Evolutionary conservation across 2,329 filamentous ascomycete species (phyloP).

Genomic region (Verticillium tricorpus): DNA sequence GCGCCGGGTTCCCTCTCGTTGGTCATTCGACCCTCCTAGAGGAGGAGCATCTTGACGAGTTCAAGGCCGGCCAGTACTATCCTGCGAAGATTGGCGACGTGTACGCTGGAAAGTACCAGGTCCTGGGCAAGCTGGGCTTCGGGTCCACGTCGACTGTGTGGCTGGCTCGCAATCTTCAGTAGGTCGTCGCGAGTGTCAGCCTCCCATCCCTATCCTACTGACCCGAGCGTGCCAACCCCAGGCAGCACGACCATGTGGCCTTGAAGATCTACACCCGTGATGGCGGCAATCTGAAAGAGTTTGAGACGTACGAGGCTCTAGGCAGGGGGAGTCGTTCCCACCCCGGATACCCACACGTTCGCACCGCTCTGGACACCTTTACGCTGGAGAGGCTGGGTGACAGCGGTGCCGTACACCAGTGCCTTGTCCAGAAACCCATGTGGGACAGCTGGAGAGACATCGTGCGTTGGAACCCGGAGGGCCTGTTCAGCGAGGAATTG

Average conservation of each 20-base stretch:
- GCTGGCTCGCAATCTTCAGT: slow-evolving; percentile 28
- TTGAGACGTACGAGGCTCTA: slow-evolving; percentile 36
- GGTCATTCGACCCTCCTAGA: slow-evolving; percentile 3
- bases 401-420: slow-evolving; percentile 19
- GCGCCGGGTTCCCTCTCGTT: not conserved
- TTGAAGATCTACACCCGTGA: slow-evolving; percentile 25
- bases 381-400: slow-evolving; percentile 28
- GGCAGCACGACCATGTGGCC: slow-evolving; percentile 22
- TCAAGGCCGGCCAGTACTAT: slow-evolving; percentile 16
- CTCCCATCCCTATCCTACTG: not conserved
- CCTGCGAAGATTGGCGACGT: slow-evolving; percentile 18
- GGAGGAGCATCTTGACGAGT: slow-evolving; percentile 16
- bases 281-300: slow-evolving; percentile 27
- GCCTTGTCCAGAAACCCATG: slow-evolving; percentile 34
- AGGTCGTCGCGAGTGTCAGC: not conserved
- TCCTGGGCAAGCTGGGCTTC: slow-evolving; percentile 36
- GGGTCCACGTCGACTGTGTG: slow-evolving; percentile 36
- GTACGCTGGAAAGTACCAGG: slow-evolving; percentile 23
- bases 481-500: slow-evolving; percentile 26
- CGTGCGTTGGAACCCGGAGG: slow-evolving; percentile 31
- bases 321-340: slow-evolving; percentile 20
- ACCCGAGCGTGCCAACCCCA: slow-evolving; percentile 2
- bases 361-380: slow-evolving; percentile 31
- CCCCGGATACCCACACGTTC: slow-evolving; percentile 23
- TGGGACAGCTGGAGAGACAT: slow-evolving; percentile 35